Percentiles rank a stretch among this genome's conserved stretches.
phyloP scores from a whole-genome alignment of 768 basidiomycete species.

The Boletus eberwhitei region DNA sequence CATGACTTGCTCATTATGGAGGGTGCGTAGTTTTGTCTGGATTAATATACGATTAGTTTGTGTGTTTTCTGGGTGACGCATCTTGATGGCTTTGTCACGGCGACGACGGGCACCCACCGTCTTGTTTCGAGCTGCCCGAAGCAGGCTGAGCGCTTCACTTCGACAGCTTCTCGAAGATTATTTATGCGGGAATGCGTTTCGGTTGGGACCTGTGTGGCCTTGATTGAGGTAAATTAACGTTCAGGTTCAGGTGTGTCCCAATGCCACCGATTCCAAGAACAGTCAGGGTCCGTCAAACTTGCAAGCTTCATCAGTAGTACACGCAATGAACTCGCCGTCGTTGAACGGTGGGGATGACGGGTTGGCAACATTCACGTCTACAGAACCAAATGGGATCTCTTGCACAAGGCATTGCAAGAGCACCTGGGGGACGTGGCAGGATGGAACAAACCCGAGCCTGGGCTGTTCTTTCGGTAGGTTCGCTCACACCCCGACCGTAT shows the following conservation, averaged over 20 bases:
- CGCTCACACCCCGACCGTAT: not conserved
- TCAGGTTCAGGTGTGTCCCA: conserved; percentile 50
- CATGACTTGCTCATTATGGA: conserved; percentile 76
- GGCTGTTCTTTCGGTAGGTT: conserved; percentile 80
- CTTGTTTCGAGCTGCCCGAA: conserved; percentile 73
- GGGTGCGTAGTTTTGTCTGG: conserved; percentile 37
- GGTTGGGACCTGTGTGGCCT: conserved; percentile 49
- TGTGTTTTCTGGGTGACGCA: conserved; percentile 52
- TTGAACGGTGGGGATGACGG: conserved; percentile 67
- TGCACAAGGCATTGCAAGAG: conserved; percentile 64
- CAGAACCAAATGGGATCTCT: conserved; percentile 62
- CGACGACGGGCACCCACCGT: conserved; percentile 51
- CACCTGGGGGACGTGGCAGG: conserved; percentile 70
- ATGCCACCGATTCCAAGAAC: not conserved
- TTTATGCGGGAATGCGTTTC: conserved; percentile 67
- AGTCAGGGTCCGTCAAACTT: conserved; percentile 51
- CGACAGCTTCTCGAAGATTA: conserved; percentile 80
- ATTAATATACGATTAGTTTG: not conserved
- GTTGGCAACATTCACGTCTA: conserved; percentile 72
- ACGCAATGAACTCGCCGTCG: conserved; percentile 50
- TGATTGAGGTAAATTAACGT: conserved; percentile 63
- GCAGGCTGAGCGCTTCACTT: conserved; percentile 78
- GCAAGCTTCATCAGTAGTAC: conserved; percentile 54
- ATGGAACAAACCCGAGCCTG: conserved; percentile 64
- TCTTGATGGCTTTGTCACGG: conserved; percentile 70